Percentiles rank a stretch among this genome's conserved stretches.
phyloP scores from a whole-genome alignment of 257 asterid species.

The Gentiana straminea region DNA sequence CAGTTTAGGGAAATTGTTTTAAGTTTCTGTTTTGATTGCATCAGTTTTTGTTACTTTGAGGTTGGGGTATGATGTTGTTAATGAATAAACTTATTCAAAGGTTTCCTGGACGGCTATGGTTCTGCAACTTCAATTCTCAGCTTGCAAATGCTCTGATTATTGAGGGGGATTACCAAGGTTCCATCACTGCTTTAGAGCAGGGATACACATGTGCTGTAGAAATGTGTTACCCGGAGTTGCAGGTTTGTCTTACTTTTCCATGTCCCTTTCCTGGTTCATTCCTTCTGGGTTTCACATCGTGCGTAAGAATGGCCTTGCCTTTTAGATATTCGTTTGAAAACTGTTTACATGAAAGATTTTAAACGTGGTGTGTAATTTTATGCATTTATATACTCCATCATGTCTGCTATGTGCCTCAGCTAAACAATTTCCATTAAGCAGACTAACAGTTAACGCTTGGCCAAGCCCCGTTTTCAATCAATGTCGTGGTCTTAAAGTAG shows the following conservation, averaged over 20 bases:
- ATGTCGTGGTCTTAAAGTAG: too few relatives aligned
- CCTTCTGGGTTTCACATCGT: background rate
- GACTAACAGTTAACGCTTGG: too few relatives aligned
- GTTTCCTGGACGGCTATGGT: constrained; percentile 86
- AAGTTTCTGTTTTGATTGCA: too few relatives aligned
- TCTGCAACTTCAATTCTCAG: constrained; percentile 93
- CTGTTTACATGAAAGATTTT: background rate
- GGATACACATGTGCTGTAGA: constrained; percentile 65
- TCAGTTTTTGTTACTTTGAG: too few relatives aligned
- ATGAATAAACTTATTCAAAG: constrained; percentile 27
- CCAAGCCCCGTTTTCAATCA: too few relatives aligned
- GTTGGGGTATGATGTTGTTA: background rate
- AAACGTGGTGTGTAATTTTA: too few relatives aligned
- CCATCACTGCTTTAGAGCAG: constrained; percentile 57
- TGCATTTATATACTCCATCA: too few relatives aligned
- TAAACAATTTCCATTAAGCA: too few relatives aligned
- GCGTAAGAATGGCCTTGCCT: background rate
- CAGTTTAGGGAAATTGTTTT: too few relatives aligned
- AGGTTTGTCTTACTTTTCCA: constrained; percentile 40
- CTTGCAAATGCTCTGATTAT: constrained; percentile 84
- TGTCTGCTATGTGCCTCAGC: too few relatives aligned
- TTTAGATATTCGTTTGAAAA: background rate
- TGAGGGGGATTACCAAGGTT: constrained; percentile 80
- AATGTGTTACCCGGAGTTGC: constrained; percentile 93
- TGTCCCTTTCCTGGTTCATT: constrained; percentile 11